These are phyloP conservation scores for Saccharomyces pastorianus DNA, from an alignment of 1,139 yeast species.

Conservation along the genomic window DNA sequence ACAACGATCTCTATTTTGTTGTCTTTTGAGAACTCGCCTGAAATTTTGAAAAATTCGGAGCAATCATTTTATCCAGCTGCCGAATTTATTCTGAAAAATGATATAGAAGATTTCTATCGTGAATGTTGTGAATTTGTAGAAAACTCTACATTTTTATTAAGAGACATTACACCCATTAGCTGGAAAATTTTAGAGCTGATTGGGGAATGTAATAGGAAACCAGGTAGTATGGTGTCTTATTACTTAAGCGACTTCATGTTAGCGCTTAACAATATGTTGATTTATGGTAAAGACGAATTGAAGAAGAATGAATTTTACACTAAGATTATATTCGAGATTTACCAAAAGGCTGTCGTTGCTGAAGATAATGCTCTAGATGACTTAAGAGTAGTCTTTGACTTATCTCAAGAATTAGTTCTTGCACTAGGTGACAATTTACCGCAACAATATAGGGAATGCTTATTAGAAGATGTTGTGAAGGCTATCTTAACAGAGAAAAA, in stretches of 20 bases:
- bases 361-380: constrained; percentile 31
- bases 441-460: constrained; percentile 19
- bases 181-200: constrained; percentile 65
- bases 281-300: constrained; percentile 57
- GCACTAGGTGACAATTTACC: constrained; percentile 29
- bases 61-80: constrained; percentile 68
- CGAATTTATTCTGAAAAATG: constrained; percentile 53
- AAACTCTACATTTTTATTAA: constrained; percentile 68
- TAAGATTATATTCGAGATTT: constrained; percentile 26
- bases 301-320: constrained; percentile 31
- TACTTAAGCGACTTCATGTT: constrained; percentile 74
- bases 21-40: constrained; percentile 75
- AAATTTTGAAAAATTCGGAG: constrained; percentile 60
- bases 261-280: constrained; percentile 65
- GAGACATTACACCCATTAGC: constrained; percentile 62
- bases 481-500: constrained; percentile 26
- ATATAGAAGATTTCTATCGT: constrained; percentile 69
- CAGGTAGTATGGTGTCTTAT: constrained; percentile 43
- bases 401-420: constrained; percentile 31
- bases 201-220: constrained; percentile 44
- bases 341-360: constrained; percentile 24
- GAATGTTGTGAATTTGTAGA: constrained; percentile 83
- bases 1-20: constrained; percentile 82
- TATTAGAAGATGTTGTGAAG: constrained; percentile 25
- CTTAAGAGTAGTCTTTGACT: constrained; percentile 27